These are phyloP conservation scores for Apiospora koreana DNA, from an alignment of 2,329 filamentous ascomycete genomes.

Conservation along the genomic window DNA sequence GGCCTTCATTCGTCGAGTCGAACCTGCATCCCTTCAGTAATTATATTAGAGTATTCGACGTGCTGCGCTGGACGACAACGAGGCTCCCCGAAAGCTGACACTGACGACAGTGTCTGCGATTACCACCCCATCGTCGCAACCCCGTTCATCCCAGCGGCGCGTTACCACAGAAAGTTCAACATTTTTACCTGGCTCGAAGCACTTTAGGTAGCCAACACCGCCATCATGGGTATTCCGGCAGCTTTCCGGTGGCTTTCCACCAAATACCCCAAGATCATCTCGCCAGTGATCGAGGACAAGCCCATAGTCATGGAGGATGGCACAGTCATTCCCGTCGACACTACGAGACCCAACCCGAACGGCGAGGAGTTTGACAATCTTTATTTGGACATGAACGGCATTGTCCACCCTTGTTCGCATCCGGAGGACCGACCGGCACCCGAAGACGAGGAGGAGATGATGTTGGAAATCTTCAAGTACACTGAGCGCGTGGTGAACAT, in stretches of 20 bases:
- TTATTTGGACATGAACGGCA: constrained; percentile 99
- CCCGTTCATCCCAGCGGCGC: background rate
- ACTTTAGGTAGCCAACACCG: background rate
- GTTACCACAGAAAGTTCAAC: background rate
- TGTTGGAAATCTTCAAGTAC: constrained; percentile 97
- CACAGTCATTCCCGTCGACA: constrained; percentile 80
- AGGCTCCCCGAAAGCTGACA: background rate
- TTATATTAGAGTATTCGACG: background rate
- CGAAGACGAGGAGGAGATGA: constrained; percentile 97
- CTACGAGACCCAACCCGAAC: constrained; percentile 85
- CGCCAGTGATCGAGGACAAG: constrained; percentile 82
- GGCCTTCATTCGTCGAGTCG: background rate
- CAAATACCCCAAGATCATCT: constrained; percentile 98
- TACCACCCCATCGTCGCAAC: background rate
- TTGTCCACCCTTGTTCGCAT: constrained; percentile 97
- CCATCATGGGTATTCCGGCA: constrained; percentile 84
- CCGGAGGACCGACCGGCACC: constrained; percentile 91
- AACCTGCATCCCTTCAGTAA: background rate
- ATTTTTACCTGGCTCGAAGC: background rate
- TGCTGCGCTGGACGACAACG: background rate
- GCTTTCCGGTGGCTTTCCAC: constrained; percentile 95
- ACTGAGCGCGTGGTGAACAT: constrained; percentile 99
- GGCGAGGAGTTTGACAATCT: constrained; percentile 97
- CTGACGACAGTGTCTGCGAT: constrained; percentile 1
- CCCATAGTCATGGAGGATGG: constrained; percentile 81